Base-by-base conservation (phyloP, 2,329 filamentous ascomycete genomes). In the Laburnicola sp. region DNA sequence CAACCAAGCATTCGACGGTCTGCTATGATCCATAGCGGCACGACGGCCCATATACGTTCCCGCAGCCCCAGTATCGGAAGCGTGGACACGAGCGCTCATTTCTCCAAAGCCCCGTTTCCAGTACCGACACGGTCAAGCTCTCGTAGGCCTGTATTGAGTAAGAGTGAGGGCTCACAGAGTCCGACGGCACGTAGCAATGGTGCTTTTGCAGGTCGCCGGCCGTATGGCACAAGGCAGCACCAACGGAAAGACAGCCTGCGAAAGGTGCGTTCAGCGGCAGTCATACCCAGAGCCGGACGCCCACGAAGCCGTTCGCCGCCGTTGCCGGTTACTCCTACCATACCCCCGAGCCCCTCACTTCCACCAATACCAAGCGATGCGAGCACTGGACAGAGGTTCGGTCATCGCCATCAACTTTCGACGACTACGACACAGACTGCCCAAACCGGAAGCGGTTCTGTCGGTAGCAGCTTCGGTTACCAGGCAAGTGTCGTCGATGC, bases 61-160 rank as follows among this genome's bases (percentile, higher is more conserved):
- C 77, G 83, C 53, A 91, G 85, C 65, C 86, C 87, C 41, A 90
- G 81, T 68, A 73, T 84, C 46, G 80, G 77, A 43, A 90, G 85
- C 53, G 76, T 48, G 75, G 78, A 59, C 9, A 70, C 70, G 8
- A 73, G 71, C 31, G 74, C 71, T 45, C 71, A 72, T 52, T 57
- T 65, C 23, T 64, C 71, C 11, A 70, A 74, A 45, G 92, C 94
- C 26, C 94, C 94, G 0, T 97, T 96, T 76, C 92, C 94, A 0
- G 96, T 99, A 5, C 94, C 94, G 0, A 87, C 86, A 2, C 82
- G 94, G 50, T 89, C 90, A 27, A 97, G 93, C 73, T 99, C 92
- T 4, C 85, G 91, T 53, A 86, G 87, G 63, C 81, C 86, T 22
- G 82, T 85, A 0, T 74, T 85, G 53, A 86, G 82, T 59, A 77